phyloP scores from a whole-genome alignment of 176 grass and related monocot species.

The Miscanthus lutarioriparius region DNA sequence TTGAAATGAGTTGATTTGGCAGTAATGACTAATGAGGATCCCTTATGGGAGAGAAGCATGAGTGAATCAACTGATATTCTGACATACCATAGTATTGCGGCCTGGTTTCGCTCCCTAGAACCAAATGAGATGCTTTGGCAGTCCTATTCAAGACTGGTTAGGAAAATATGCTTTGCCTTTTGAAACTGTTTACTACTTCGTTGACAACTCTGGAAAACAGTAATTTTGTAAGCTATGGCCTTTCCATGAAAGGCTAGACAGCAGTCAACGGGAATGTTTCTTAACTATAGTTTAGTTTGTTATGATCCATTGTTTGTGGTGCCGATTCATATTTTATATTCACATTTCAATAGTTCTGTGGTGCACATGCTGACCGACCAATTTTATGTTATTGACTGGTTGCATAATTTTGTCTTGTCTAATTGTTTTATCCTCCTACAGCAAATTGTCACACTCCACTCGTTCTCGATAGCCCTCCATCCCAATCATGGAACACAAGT shows the following conservation, averaged over 20 bases:
- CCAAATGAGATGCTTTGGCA: background rate
- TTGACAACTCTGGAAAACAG: background rate
- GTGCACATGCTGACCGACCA: background rate
- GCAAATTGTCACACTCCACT: background rate
- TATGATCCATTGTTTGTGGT: background rate
- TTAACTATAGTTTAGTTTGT: slow-evolving; percentile 5
- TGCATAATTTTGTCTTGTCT: background rate
- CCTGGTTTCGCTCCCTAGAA: no score
- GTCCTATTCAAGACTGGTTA: background rate
- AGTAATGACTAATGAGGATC: background rate
- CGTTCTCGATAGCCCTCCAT: background rate
- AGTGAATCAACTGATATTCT: background rate
- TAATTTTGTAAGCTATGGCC: background rate
- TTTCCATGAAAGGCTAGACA: background rate
- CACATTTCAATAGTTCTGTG: background rate
- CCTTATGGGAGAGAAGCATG: background rate
- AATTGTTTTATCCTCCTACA: background rate
- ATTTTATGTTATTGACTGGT: background rate
- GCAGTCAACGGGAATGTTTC: background rate
- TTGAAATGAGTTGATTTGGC: slow-evolving; percentile 1
- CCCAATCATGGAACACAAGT: slow-evolving; percentile 4
- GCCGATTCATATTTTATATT: background rate
- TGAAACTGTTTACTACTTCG: background rate
- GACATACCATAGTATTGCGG: no score
- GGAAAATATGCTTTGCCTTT: background rate